phyloP scores from a whole-genome alignment of 179 eudicot species.

The Nepenthes alata region DNA sequence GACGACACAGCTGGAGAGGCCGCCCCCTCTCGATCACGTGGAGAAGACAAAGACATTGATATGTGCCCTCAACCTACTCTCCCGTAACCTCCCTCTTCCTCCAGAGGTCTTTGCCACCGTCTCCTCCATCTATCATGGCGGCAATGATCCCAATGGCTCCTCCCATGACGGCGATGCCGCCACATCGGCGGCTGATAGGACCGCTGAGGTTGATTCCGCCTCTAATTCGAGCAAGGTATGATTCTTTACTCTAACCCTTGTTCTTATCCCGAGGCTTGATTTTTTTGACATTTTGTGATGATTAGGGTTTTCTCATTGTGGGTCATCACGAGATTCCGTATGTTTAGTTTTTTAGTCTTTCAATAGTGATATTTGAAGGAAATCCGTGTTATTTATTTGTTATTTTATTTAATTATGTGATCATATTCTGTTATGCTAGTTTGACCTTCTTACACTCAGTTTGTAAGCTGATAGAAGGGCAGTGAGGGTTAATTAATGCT shows the following conservation, averaged over 20 bases:
- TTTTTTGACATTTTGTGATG: not conserved
- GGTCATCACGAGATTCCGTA: too few relatives aligned
- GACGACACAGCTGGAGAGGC: constrained; percentile 34
- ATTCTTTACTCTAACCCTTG: constrained; percentile 4
- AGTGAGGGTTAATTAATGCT: too few relatives aligned
- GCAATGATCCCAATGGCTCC: constrained; percentile 3
- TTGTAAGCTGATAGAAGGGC: too few relatives aligned
- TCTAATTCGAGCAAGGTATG: constrained; percentile 18
- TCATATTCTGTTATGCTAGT: too few relatives aligned
- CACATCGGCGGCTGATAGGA: constrained; percentile 6
- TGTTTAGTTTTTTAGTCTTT: too few relatives aligned
- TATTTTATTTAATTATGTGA: too few relatives aligned
- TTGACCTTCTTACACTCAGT: too few relatives aligned
- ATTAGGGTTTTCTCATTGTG: not conserved
- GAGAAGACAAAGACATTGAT: constrained; percentile 72
- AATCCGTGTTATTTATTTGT: too few relatives aligned
- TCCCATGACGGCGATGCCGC: constrained; percentile 3
- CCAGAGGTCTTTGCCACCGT: constrained; percentile 60
- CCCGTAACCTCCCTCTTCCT: constrained; percentile 92
- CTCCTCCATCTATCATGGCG: constrained; percentile 40
- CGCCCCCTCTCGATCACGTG: constrained; percentile 22
- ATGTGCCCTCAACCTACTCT: constrained; percentile 81
- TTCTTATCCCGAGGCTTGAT: constrained; percentile 3
- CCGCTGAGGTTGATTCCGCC: constrained; percentile 6
- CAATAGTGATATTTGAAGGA: too few relatives aligned